Conservation (phyloP, 345 rosid species). For the Jatropha curcas region DNA sequence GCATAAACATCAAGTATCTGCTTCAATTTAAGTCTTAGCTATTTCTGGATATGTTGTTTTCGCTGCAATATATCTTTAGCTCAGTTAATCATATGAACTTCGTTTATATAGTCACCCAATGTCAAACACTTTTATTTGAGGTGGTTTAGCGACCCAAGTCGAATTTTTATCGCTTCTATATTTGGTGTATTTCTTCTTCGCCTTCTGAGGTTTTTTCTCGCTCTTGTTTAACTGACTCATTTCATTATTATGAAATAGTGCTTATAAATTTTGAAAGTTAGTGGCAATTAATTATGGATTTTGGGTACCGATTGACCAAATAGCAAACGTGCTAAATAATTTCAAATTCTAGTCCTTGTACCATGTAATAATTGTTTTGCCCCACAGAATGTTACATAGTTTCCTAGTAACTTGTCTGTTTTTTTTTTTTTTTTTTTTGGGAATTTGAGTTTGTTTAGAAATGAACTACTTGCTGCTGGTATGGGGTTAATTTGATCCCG, state of each 20-base stretch:
- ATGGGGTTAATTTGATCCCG: conserved; percentile 8
- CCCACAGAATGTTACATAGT: too few relatives aligned
- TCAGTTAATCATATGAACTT: background rate
- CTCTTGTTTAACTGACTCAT: background rate
- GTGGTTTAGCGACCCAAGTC: background rate
- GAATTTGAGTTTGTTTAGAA: background rate
- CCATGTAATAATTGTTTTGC: too few relatives aligned
- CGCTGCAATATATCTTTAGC: background rate
- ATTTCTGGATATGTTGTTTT: background rate
- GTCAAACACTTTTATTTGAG: too few relatives aligned
- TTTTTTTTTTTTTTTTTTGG: background rate
- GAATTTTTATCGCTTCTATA: background rate
- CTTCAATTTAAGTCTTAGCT: conserved; percentile 1
- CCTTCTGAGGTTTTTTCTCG: background rate
- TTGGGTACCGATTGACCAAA: background rate
- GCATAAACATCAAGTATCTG: background rate
- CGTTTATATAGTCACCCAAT: too few relatives aligned
- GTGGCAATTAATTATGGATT: background rate
- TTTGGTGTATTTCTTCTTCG: background rate
- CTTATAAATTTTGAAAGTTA: background rate
- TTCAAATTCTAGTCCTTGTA: background rate
- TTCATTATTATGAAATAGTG: background rate
- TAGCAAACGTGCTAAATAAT: background rate
- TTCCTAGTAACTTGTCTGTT: background rate
- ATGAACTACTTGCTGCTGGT: background rate